Evolutionary conservation across 2,329 filamentous ascomycete species (phyloP).

Genomic region (Rachicladosporium sp.): DNA sequence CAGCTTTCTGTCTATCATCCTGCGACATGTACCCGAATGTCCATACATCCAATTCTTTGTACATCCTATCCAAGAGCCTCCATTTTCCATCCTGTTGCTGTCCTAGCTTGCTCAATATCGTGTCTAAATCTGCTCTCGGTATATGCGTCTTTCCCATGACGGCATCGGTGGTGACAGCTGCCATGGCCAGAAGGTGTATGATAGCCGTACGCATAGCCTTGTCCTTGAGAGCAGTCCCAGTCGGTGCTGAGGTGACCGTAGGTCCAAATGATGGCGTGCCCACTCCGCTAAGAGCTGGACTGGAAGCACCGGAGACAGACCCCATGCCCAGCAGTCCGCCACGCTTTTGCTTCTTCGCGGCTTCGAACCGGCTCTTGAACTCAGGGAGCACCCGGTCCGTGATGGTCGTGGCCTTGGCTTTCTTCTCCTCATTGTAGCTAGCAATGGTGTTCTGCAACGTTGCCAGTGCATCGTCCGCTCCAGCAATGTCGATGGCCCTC

Average conservation of each 20-base stretch:
- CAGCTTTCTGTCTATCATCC: constrained; percentile 45
- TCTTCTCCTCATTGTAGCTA: constrained; percentile 46
- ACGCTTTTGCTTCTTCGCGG: constrained; percentile 17
- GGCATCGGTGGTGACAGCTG: constrained; percentile 35
- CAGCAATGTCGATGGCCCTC: constrained; percentile 34
- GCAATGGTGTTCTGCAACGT: constrained; percentile 48
- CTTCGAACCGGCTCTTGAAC: constrained; percentile 23
- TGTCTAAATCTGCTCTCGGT: constrained; percentile 35
- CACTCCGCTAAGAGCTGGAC: constrained; percentile 28
- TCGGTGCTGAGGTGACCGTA: constrained; percentile 26
- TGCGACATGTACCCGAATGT: constrained; percentile 45
- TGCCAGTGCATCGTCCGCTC: constrained; percentile 47
- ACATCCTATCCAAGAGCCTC: constrained; percentile 45
- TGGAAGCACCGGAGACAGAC: constrained; percentile 20
- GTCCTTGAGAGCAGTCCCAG: constrained; percentile 21
- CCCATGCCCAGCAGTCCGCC: constrained; percentile 11
- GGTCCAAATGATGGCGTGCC: constrained; percentile 17
- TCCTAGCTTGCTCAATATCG: constrained; percentile 39
- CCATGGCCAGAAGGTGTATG: constrained; percentile 43
- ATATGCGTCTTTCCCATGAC: constrained; percentile 36
- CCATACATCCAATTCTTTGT: constrained; percentile 50
- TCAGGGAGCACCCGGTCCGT: constrained; percentile 22
- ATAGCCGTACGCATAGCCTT: constrained; percentile 33
- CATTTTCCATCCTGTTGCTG: constrained; percentile 40
- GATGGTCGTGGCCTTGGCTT: constrained; percentile 37